phyloP scores from a whole-genome alignment of 2,329 filamentous ascomycete genomes.

The Colletotrichum somersetense region DNA sequence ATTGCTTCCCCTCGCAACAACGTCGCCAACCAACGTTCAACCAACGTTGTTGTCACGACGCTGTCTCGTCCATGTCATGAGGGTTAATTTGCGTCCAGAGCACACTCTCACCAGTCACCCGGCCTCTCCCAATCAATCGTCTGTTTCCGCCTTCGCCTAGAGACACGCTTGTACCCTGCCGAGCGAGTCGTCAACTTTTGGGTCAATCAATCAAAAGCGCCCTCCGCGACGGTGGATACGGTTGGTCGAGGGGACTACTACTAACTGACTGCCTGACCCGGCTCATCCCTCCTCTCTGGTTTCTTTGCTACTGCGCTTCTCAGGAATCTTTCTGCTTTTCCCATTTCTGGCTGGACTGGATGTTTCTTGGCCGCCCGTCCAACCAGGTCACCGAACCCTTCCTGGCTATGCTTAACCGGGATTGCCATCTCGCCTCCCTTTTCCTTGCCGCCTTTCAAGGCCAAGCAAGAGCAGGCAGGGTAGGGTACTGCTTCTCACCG shows the following conservation, averaged over 20 bases:
- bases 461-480: not conserved
- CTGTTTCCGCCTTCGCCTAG: slow-evolving; percentile 1
- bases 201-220: slow-evolving; percentile 19
- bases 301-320: not conserved
- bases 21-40: not conserved
- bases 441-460: slow-evolving; percentile 22
- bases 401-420: slow-evolving; percentile 30
- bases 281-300: slow-evolving; percentile 8
- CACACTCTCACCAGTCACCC: not conserved
- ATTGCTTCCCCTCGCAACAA: slow-evolving; percentile 7
- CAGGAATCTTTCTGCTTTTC: not conserved
- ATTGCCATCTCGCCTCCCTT: slow-evolving; percentile 39
- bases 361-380: slow-evolving; percentile 31
- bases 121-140: slow-evolving; percentile 26
- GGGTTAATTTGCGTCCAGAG: not conserved
- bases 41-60: not conserved
- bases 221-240: slow-evolving; percentile 28
- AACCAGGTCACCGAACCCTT: not conserved
- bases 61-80: not conserved
- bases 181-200: slow-evolving; percentile 20
- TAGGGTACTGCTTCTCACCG: slow-evolving; percentile 4
- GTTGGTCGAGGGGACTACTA: slow-evolving; percentile 34
- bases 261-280: slow-evolving; percentile 10
- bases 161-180: slow-evolving; percentile 3
- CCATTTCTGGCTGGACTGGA: slow-evolving; percentile 14